Percentiles rank a stretch among this genome's conserved stretches.
Evolutionary conservation across 1,284 basidiomycete species (phyloP).

Genomic region (Fomitopsis palustris): DNA sequence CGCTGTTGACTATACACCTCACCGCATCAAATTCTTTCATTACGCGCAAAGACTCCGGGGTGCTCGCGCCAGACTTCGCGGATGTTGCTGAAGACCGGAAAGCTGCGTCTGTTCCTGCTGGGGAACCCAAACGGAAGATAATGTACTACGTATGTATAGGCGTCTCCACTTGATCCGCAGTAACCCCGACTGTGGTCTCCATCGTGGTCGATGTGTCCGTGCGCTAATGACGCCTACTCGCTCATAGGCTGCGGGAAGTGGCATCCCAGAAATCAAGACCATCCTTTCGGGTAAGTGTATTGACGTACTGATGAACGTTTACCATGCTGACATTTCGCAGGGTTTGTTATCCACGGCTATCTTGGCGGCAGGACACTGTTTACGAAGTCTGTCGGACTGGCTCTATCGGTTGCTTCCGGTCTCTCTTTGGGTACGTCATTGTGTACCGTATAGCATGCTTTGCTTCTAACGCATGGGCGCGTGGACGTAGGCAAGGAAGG

Average conservation of each 20-base stretch:
- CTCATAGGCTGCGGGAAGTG: slow-evolving; percentile 84
- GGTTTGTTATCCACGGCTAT: slow-evolving; percentile 98
- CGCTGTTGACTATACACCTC: slow-evolving; percentile 80
- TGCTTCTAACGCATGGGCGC: not conserved
- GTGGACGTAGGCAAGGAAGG: slow-evolving; percentile 75
- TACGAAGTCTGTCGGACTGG: slow-evolving; percentile 88
- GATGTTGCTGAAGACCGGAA: slow-evolving; percentile 23
- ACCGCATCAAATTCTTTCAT: slow-evolving; percentile 86
- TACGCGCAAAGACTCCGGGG: slow-evolving; percentile 84
- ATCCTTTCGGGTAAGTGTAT: slow-evolving; percentile 74
- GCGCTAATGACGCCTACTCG: slow-evolving; percentile 3
- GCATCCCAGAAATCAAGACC: slow-evolving; percentile 97
- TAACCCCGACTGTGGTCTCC: not conserved
- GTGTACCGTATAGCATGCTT: not conserved
- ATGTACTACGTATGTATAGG: slow-evolving; percentile 72
- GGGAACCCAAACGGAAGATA: slow-evolving; percentile 55
- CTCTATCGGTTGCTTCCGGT: slow-evolving; percentile 89
- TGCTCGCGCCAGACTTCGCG: slow-evolving; percentile 53
- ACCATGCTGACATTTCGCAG: slow-evolving; percentile 30
- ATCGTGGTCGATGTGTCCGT: not conserved
- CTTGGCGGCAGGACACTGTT: slow-evolving; percentile 87
- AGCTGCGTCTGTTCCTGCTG: slow-evolving; percentile 18
- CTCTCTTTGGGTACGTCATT: slow-evolving; percentile 68
- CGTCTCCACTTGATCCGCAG: not conserved
- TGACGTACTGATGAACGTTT: not conserved